Evolutionary conservation across 768 basidiomycete species (phyloP), one percentile per base, ranked within the genome.

Genomic region (Tulasnella sp.): DNA sequence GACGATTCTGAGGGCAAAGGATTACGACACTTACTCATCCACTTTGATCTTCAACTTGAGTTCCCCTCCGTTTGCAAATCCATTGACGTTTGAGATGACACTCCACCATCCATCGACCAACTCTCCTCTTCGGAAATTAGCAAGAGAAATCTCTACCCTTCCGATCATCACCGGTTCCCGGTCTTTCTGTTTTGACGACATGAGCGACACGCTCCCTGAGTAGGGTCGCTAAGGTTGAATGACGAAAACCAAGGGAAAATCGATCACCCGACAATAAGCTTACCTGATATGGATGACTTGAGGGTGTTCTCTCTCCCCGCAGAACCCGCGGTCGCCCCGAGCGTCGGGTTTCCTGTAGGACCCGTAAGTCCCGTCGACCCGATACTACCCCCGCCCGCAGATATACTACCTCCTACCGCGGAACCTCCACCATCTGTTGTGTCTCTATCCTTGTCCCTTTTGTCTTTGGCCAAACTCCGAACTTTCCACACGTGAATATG

Each of bases 71-170:
- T 78, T 72, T 24, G 16, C 58, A 5, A 53, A 27, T 13, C 39
- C 32, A 48, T 57, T 55, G 0, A 48, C 33, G 27, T 46, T 49
- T 41, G 57, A 49, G 44, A 61, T 66, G 2, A 88, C 75, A 12
- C 86, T 82, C 64, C 79, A 90, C 84, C 84, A 91, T 12, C 88
- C 88, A 61, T 91, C 87, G 4, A 85, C 72, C 3, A 67, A 62
- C 57, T 87, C 83, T 15, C 79, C 77, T 22, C 87, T 72, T 20
- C 80, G 75, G 59, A 90, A 84, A 59, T 82, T 83, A 7, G 66
- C 65, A 20, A 90, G 69, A 1, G 78, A 68, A 46, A 92, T 76
- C 20, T 70, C 71, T 19, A 80, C 72, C 24, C 69, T 72, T 20
- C 88, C 88, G 44, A 64, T 16, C 8, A 60, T 19, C 7, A 49